Evolutionary conservation across 257 asterid species (phyloP), one percentile per base, ranked within the genome.

Genomic region (Prunella vulgaris): DNA sequence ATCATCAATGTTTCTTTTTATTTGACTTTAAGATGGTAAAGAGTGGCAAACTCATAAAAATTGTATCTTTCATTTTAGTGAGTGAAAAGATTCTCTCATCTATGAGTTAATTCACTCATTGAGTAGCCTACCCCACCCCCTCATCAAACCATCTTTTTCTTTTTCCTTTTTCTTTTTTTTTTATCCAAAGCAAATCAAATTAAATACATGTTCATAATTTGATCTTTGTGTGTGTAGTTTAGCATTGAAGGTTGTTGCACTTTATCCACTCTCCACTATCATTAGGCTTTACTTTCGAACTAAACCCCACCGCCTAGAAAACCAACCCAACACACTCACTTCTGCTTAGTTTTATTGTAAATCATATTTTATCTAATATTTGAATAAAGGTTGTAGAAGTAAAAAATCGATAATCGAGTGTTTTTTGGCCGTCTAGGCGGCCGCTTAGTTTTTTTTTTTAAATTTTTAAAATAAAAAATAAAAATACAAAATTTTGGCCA

Each of bases 101-200:
- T 10, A 49, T 15, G 17, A 21, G 1, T 70, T 71, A 56, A 9
- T 28, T 10, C 40, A 27, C 53, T 64, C 57, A 38, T 38, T 38
- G 46, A 38, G n/a, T 10, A 38, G n/a, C 46, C 46, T 38, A 42
- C 63, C 65, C 72, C 60, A 15, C 68, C 66, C 65, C 69, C 74
- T 78, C 71, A 75, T 73, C 82, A 74, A 74, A 74, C 66, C 64
- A 56, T 72, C 59, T 63, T 69, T 27, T 14, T 24, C 24, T 73
- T 18, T 28, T 68, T 53, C 5, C n/a, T n/a, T n/a, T n/a, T n/a
- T 42, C 2, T 33, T 28, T 48, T 48, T 20, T 66, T 28, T 42
- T 4, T 13, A 13, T 0, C 4, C 1, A 3, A 42, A 42, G 8
- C 7, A 7, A n/a, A 44, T 44, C 17, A 44, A 44, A 44, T 44